Percentiles rank a stretch among this genome's conserved stretches.
These are phyloP conservation scores for Nitzschia sp. DNA, from an alignment of 108 stramenopile species.

Conservation along the genomic window DNA sequence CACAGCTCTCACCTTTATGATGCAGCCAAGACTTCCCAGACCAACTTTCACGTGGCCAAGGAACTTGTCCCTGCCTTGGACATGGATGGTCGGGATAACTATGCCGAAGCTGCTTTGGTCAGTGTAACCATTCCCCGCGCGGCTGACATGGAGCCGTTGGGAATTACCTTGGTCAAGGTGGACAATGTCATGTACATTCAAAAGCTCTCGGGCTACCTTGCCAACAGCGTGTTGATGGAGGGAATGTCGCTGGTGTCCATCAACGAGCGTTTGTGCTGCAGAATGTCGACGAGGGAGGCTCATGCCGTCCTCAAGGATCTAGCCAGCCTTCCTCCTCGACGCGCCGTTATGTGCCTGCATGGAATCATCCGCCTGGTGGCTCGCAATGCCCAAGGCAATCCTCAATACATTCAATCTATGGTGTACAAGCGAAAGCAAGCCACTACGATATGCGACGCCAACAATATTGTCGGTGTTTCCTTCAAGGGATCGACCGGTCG, in stretches of 20 bases:
- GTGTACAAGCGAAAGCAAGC: conserved; percentile 15
- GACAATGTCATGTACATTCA: conserved; percentile 11
- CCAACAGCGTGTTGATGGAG: conserved; percentile 2
- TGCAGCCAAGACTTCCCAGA: neutral
- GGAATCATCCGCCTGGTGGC: conserved; percentile 2
- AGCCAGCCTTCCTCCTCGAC: neutral
- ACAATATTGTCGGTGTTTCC: conserved; percentile 16
- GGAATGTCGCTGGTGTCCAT: conserved; percentile 7
- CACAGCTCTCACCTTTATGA: neutral
- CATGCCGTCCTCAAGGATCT: neutral
- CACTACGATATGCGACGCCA: neutral
- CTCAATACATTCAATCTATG: conserved; percentile 18
- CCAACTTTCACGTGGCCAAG: neutral
- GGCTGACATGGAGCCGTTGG: conserved; percentile 2
- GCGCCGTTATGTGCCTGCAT: neutral
- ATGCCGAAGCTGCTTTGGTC: conserved; percentile 2
- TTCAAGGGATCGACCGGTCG: conserved; percentile 20
- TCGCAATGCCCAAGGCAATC: conserved; percentile 17
- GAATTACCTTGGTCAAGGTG: neutral
- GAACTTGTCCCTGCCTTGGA: neutral
- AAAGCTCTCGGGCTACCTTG: conserved; percentile 10
- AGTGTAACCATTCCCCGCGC: neutral
- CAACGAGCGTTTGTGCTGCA: neutral
- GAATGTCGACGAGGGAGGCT: conserved; percentile 5
- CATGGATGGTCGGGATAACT: neutral